These are phyloP conservation scores for Pelargonium myrrhifolium DNA, from an alignment of 441 rosid species.

Conservation along the genomic window DNA sequence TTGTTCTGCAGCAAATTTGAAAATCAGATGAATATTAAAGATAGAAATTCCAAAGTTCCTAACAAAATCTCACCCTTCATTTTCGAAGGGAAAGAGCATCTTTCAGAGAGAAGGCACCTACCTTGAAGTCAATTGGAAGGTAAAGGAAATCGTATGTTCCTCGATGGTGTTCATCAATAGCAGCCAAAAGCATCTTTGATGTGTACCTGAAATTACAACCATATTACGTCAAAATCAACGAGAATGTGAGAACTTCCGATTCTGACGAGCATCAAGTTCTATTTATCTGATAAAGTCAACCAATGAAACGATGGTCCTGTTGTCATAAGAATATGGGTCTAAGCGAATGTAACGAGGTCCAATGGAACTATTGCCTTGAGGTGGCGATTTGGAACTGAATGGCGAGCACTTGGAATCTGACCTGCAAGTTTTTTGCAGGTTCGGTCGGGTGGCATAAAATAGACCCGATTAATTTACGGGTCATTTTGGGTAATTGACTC, in stretches of 20 bases:
- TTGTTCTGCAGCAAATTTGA: constrained; percentile 48
- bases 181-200: constrained; percentile 67
- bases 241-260: background rate
- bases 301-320: background rate
- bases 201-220: constrained; percentile 45
- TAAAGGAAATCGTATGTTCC: constrained; percentile 65
- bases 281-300: background rate
- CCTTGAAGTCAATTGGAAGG: constrained; percentile 74
- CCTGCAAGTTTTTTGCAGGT: too few relatives aligned
- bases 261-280: background rate
- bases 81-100: constrained; percentile 4
- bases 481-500: too few relatives aligned
- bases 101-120: constrained; percentile 21
- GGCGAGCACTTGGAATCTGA: too few relatives aligned
- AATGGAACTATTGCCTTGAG: background rate
- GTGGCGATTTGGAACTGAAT: too few relatives aligned
- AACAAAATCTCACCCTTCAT: background rate
- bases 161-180: constrained; percentile 52
- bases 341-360: background rate
- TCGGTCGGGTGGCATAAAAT: too few relatives aligned
- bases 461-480: too few relatives aligned
- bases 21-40: constrained; percentile 16
- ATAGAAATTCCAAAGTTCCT: background rate
- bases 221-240: background rate
- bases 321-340: background rate